These are phyloP conservation scores for Pleurotus tuber-regium DNA, from an alignment of 768 basidiomycete genomes.

Conservation along the genomic window DNA sequence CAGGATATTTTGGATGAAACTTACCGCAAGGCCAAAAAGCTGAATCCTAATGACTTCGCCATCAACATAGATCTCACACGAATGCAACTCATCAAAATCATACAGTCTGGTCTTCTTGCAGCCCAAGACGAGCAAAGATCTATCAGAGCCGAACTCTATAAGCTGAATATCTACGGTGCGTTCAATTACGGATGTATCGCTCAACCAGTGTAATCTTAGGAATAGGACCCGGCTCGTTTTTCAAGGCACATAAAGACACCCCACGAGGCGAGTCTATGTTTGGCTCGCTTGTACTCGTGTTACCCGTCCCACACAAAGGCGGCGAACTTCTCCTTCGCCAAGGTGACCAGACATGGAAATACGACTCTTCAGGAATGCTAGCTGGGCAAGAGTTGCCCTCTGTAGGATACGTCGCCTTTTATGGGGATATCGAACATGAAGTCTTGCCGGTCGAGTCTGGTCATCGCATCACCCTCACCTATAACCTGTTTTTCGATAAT, in stretches of 20 bases:
- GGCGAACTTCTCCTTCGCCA: constrained; percentile 31
- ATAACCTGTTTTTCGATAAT: constrained; percentile 33
- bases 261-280: constrained; percentile 41
- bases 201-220: not conserved
- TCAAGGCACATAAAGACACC: constrained; percentile 46
- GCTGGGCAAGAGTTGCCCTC: not conserved
- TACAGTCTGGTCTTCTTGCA: constrained; percentile 20
- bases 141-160: constrained; percentile 36
- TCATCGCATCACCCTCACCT: constrained; percentile 42
- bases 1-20: not conserved
- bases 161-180: constrained; percentile 45
- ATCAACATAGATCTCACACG: constrained; percentile 24
- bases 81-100: constrained; percentile 23
- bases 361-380: constrained; percentile 29
- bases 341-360: constrained; percentile 24
- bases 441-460: constrained; percentile 39
- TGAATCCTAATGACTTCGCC: constrained; percentile 20
- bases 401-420: constrained; percentile 37
- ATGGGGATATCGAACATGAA: constrained; percentile 44
- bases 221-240: constrained; percentile 35
- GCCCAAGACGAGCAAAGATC: constrained; percentile 15
- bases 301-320: constrained; percentile 38
- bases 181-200: not conserved
- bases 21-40: not conserved
- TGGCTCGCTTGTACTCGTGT: constrained; percentile 44